phyloP scores from a whole-genome alignment of 2,329 filamentous ascomycete species.

The Ophiostoma novo-ulmi region DNA sequence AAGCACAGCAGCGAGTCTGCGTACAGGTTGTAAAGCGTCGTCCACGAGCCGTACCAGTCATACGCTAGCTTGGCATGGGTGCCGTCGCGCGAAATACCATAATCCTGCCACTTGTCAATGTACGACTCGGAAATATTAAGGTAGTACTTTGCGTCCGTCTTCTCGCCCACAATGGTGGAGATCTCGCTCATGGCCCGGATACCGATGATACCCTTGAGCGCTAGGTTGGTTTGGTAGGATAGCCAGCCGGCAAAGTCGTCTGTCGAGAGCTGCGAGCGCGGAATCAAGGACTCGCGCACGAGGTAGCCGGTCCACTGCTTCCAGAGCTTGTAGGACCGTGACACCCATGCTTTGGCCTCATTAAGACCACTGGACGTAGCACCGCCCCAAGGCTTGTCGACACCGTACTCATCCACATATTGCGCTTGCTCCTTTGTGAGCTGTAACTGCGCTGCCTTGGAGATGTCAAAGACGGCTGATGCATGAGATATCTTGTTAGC shows the following conservation, averaged over 20 bases:
- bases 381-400: slow-evolving; percentile 49
- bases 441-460: slow-evolving; percentile 18
- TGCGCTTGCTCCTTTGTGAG: slow-evolving; percentile 21
- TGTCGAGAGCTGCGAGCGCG: slow-evolving; percentile 67
- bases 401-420: slow-evolving; percentile 28
- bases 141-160: slow-evolving; percentile 56
- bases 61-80: slow-evolving; percentile 69
- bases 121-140: slow-evolving; percentile 60
- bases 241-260: slow-evolving; percentile 76
- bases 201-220: slow-evolving; percentile 70
- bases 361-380: slow-evolving; percentile 40
- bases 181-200: slow-evolving; percentile 73
- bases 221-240: slow-evolving; percentile 68
- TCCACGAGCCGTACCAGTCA: slow-evolving; percentile 73
- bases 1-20: slow-evolving; percentile 49
- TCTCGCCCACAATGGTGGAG: slow-evolving; percentile 53
- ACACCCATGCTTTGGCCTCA: slow-evolving; percentile 39
- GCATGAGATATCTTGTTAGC: slow-evolving; percentile 39
- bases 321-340: slow-evolving; percentile 61
- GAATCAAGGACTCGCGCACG: slow-evolving; percentile 63
- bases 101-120: slow-evolving; percentile 64
- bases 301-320: slow-evolving; percentile 72
- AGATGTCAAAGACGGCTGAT: slow-evolving; percentile 26
- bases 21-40: slow-evolving; percentile 69
- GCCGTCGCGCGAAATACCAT: slow-evolving; percentile 61